Evolutionary conservation across 805 yeast species (phyloP), one percentile per base, ranked within the genome.

Genomic region (Metschnikowia continentalis): DNA sequence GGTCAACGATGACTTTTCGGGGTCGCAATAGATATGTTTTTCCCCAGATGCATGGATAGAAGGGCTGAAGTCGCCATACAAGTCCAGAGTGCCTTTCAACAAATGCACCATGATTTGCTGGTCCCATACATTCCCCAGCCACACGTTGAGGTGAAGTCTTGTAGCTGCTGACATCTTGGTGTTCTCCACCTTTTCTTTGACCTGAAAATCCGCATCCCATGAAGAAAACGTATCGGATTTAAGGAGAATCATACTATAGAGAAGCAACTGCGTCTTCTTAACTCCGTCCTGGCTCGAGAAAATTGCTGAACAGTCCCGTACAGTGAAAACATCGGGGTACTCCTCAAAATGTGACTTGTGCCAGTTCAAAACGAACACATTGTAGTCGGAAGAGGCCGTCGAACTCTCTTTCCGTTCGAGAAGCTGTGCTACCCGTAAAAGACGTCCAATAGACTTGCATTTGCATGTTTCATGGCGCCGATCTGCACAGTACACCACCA

Each of bases 71-170:
- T 47, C 58, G 17, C 23, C 48, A 7, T 46, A 39, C 13, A 41
- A 14, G 7, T 50, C 50, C 15, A 20, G 47, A 13, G 49, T 51
- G 8, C 49, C 44, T 32, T 46, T 54, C 37, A 55, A 42, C 35
- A 48, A 52, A 26, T 52, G 54, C 58, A 55, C 52, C 67, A 68
- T 67, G 14, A 67, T 67, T 53, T 82, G 84, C 61, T 75, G 81
- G 64, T 91, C 96, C 56, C 88, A 81, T 1, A 83, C 71, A 61
- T 91, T 92, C 2, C 98, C 98, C 47, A 86, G 75, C 91, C 92
- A 91, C 5, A 90, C 79, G 45, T 79, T 74, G 6, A 66, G 60
- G 36, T 54, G 50, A 1, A 88, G 70, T 11, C 74, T 77, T 0
- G 94, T 79, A 0, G 96, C 95, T 8, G 88, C 76, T 0, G 96